phyloP scores from a whole-genome alignment of 1,284 basidiomycete species.

The Sphaerobolus stellatus region DNA sequence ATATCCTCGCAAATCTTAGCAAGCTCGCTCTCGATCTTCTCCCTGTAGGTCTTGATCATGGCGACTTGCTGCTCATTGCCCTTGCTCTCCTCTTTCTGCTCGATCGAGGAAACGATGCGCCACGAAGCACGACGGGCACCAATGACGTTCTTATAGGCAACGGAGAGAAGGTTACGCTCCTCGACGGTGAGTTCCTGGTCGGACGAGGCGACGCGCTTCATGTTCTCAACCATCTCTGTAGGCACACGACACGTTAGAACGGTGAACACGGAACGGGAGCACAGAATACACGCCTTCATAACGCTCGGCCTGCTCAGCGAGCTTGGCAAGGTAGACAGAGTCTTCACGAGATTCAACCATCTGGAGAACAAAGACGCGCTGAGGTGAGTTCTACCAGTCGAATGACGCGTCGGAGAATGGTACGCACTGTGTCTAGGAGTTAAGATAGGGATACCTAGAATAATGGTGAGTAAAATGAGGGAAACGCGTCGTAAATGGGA shows the following conservation, averaged over 20 bases:
- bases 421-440: not conserved
- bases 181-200: slow-evolving; percentile 98
- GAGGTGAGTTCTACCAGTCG: slow-evolving; percentile 23
- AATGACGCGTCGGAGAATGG: slow-evolving; percentile 25
- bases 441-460: not conserved
- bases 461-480: slow-evolving; percentile 2
- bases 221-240: slow-evolving; percentile 97
- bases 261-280: slow-evolving; percentile 12
- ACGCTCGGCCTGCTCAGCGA: slow-evolving; percentile 97
- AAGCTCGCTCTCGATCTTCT: slow-evolving; percentile 98
- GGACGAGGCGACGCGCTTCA: slow-evolving; percentile 96
- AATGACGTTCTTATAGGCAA: slow-evolving; percentile 99
- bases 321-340: slow-evolving; percentile 99
- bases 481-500: not conserved
- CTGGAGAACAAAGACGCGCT: slow-evolving; percentile 31
- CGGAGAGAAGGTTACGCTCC: slow-evolving; percentile 66
- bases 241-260: slow-evolving; percentile 18
- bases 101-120: slow-evolving; percentile 99
- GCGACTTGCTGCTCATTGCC: slow-evolving; percentile 96
- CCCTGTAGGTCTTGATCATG: slow-evolving; percentile 99
- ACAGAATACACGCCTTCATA: slow-evolving; percentile 79
- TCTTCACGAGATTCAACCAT: slow-evolving; percentile 93
- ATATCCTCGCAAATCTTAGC: slow-evolving; percentile 99
- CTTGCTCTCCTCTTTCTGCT: slow-evolving; percentile 99
- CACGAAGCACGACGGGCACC: slow-evolving; percentile 98